Evolutionary conservation across 164 flowering plant species (phyloP).

Genomic region (Magnolia officinalis): DNA sequence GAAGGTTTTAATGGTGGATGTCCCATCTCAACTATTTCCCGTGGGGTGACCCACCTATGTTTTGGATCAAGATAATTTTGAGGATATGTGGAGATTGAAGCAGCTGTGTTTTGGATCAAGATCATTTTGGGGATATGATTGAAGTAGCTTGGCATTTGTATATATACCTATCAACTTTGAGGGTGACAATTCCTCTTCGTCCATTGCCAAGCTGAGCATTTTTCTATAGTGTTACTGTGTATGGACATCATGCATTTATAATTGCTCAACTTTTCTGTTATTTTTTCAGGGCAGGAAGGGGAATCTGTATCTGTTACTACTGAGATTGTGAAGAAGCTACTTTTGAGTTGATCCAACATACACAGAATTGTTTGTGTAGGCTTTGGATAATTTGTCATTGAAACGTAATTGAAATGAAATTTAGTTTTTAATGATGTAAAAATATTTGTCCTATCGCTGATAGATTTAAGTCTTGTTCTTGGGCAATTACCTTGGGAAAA

Average conservation of each 20-base stretch:
- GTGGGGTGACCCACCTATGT: no score
- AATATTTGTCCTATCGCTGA: not conserved
- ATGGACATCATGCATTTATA: not conserved
- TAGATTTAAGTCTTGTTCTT: slow-evolving; percentile 2
- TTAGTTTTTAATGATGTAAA: not conserved
- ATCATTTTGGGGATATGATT: no score
- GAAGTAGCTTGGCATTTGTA: slow-evolving; percentile 44
- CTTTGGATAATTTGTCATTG: no score
- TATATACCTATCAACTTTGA: slow-evolving; percentile 89
- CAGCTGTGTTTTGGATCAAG: no score
- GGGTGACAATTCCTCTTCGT: slow-evolving; percentile 37
- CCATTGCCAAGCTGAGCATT: not conserved
- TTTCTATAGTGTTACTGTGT: not conserved
- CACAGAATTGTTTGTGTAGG: not conserved
- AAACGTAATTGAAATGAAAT: not conserved
- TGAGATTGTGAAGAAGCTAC: slow-evolving; percentile 65
- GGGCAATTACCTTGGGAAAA: no score
- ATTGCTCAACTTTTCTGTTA: not conserved
- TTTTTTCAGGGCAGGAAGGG: slow-evolving; percentile 82
- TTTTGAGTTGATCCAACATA: not conserved
- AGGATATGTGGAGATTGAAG: no score
- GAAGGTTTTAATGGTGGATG: no score
- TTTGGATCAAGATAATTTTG: no score
- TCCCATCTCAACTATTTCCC: no score
- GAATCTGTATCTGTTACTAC: slow-evolving; percentile 57